A percentile compares a stretch with the other conserved stretches of the same genome.
Conservation (phyloP, 2,329 filamentous ascomycete genomes). For the Fusarium graminum region DNA sequence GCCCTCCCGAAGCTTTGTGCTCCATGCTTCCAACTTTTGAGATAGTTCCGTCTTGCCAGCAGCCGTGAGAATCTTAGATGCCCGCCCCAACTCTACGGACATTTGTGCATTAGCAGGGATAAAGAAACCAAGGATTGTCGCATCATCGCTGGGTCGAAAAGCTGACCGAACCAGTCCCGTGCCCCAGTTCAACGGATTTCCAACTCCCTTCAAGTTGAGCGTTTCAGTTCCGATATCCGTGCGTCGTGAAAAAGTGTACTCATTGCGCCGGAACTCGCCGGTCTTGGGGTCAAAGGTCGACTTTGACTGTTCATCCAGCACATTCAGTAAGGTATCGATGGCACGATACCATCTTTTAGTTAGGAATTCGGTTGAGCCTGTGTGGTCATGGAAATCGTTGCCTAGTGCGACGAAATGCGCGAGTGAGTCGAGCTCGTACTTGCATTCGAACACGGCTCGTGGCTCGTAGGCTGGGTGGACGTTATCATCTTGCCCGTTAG, state of each 20-base stretch:
- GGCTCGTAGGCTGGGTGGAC: slow-evolving; percentile 92
- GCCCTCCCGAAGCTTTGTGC: slow-evolving; percentile 76
- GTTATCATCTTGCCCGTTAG: slow-evolving; percentile 83
- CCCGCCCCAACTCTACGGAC: slow-evolving; percentile 84
- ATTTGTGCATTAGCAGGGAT: slow-evolving; percentile 98
- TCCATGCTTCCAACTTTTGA: slow-evolving; percentile 69
- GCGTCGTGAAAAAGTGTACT: slow-evolving; percentile 87
- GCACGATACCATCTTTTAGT: slow-evolving; percentile 83
- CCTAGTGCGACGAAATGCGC: slow-evolving; percentile 88
- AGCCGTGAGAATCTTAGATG: slow-evolving; percentile 75
- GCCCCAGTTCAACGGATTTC: slow-evolving; percentile 88
- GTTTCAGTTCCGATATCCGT: slow-evolving; percentile 92
- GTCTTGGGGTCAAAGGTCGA: slow-evolving; percentile 82
- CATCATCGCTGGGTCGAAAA: slow-evolving; percentile 95
- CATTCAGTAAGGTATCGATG: slow-evolving; percentile 77
- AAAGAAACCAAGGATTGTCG: slow-evolving; percentile 92
- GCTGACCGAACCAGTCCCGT: slow-evolving; percentile 91
- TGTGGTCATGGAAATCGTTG: slow-evolving; percentile 88
- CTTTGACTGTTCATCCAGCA: slow-evolving; percentile 82
- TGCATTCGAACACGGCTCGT: slow-evolving; percentile 93
- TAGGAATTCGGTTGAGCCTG: slow-evolving; percentile 81
- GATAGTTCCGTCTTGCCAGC: slow-evolving; percentile 68
- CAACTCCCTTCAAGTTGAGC: slow-evolving; percentile 81
- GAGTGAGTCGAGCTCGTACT: slow-evolving; percentile 97
- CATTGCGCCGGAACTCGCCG: slow-evolving; percentile 75